Base-by-base conservation (phyloP, 164 flowering plant genomes). In the Berberis vulgaris region DNA sequence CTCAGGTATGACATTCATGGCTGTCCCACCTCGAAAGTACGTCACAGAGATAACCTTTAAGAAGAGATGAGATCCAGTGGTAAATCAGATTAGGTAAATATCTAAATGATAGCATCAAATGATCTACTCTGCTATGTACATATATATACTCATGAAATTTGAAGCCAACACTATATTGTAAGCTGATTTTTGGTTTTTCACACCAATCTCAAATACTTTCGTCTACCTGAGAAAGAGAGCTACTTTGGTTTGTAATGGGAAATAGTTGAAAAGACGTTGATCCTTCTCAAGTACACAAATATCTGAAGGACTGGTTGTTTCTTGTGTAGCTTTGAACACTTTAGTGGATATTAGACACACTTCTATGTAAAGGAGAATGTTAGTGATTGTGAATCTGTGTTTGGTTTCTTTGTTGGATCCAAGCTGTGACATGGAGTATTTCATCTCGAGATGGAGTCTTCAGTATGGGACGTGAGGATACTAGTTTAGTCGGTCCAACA, bases 31-130 rank as follows among this genome's bases (percentile, higher is more conserved):
- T 69, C 62, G 72, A 47, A 89, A 76, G 74, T 66, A 86, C 42
- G 96, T 86, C 57, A 92, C 88, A 42, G 98, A 87, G n/a, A 92
- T 68, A 62, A 92, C 96, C 91, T 89, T 63, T 71, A 75, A 3
- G 41, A 57, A 57, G 44, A 62, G 7, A 61, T 13, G 13, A 12
- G 46, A 59, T 26, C 13, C 26, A 26, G 26, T 26, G 26, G 26
- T 26, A 26, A 26, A 26, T 26, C 26, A 26, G 26, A 26, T 26
- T 40, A 6, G 9, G 38, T 54, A 54, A 7, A 2, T 41, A n/a
- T 2, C 4, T 5, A 9, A 41, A 62, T 50, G 42, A 62, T 9
- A 45, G 45, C 11, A 41, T 10, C 9, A 5, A 5, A 47, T 9
- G 5, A 47, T 47, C 5, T 5, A 47, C 5, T 9, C 5, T 5